Conservation (phyloP, 2,329 filamentous ascomycete genomes). For the Aspergillus sclerotialis region DNA sequence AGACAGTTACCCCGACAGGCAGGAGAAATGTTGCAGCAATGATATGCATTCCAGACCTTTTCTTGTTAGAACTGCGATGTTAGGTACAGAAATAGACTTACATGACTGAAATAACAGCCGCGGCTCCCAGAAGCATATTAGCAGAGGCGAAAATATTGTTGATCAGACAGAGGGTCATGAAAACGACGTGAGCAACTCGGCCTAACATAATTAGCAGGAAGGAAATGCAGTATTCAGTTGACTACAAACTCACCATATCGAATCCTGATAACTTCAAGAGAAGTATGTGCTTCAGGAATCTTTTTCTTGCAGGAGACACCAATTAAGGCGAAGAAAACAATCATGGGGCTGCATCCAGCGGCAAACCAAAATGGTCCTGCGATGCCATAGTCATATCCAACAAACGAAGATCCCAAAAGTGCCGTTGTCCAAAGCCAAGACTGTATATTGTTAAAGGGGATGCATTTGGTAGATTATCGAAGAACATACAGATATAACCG, state of each 20-base stretch:
- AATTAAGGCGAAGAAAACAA: constrained; percentile 48
- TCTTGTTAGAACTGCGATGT: constrained; percentile 4
- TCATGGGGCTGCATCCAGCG: constrained; percentile 50
- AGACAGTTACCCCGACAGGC: constrained; percentile 32
- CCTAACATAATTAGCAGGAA: constrained; percentile 13
- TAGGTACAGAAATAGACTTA: constrained; percentile 6
- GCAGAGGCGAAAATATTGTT: constrained; percentile 50
- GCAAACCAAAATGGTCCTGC: constrained; percentile 54
- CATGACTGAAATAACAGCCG: constrained; percentile 36
- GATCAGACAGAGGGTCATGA: constrained; percentile 46
- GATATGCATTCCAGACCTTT: constrained; percentile 44
- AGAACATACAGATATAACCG: constrained; percentile 42
- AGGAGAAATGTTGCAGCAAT: constrained; percentile 45
- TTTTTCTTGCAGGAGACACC: constrained; percentile 48
- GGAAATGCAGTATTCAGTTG: neutral
- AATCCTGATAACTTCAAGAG: constrained; percentile 48
- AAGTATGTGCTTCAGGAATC: constrained; percentile 49
- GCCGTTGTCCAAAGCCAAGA: constrained; percentile 52
- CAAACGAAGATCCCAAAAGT: constrained; percentile 44
- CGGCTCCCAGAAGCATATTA: constrained; percentile 46
- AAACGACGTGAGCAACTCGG: constrained; percentile 43
- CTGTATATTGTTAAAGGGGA: constrained; percentile 4
- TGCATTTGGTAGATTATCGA: neutral
- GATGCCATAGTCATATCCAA: constrained; percentile 50
- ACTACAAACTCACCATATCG: constrained; percentile 36